phyloP scores from a whole-genome alignment of 305 asterid species.

The Fraxinus xanthoxyloides region DNA sequence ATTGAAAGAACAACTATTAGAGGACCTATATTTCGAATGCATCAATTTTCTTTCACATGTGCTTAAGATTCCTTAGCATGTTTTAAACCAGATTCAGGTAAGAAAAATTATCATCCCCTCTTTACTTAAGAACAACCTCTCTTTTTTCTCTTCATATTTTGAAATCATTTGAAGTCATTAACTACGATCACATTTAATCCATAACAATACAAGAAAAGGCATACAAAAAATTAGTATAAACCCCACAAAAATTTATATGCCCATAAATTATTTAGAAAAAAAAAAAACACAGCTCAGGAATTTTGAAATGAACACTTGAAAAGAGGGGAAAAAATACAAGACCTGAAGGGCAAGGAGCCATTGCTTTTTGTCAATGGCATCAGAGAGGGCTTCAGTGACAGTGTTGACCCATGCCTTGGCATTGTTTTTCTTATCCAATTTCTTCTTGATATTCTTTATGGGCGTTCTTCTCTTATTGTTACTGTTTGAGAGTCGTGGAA shows the following conservation, averaged over 20 bases:
- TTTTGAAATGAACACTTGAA: not conserved
- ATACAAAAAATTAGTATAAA: not conserved
- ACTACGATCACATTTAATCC: not conserved
- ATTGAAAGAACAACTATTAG: not conserved
- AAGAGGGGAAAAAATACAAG: not conserved
- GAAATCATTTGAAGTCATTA: not conserved
- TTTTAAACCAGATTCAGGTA: not conserved
- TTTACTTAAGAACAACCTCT: not conserved
- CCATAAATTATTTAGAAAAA: not conserved
- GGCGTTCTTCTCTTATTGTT: slow-evolving; percentile 42
- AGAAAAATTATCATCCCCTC: not conserved
- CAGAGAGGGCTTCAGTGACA: slow-evolving; percentile 84
- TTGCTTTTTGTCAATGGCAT: slow-evolving; percentile 66
- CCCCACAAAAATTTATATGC: not conserved
- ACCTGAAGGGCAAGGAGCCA: slow-evolving; percentile 89
- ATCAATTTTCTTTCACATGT: not conserved
- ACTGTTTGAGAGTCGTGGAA: slow-evolving; percentile 25
- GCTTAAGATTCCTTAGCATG: not conserved
- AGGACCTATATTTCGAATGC: not conserved
- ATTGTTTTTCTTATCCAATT: slow-evolving; percentile 51
- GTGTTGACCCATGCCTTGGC: slow-evolving; percentile 77
- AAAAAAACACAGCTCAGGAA: not conserved
- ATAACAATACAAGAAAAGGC: not conserved
- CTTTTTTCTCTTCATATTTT: not conserved
- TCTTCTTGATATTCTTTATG: slow-evolving; percentile 77